A percentile compares a stretch with the other conserved stretches of the same genome.
Conservation (phyloP, 371 early-diverging fungal species). For the Circinella minor region DNA sequence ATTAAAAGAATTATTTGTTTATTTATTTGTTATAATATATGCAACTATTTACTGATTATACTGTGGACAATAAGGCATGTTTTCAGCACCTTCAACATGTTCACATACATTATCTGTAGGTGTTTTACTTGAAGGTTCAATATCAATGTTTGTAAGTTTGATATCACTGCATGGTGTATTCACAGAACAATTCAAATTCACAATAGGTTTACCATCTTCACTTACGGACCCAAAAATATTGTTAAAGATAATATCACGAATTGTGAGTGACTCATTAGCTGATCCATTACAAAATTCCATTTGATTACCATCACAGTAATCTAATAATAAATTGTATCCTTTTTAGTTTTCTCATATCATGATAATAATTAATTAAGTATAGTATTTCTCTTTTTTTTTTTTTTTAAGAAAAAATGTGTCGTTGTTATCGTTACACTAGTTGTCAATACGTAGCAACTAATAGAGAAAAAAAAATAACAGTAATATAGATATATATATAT, state of each 20-base stretch:
- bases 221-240: constrained; percentile 27
- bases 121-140: constrained; percentile 26
- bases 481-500: no score
- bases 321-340: background rate
- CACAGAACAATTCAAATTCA: constrained; percentile 36
- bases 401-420: background rate
- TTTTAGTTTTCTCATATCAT: no score
- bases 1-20: no score
- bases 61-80: constrained; percentile 37
- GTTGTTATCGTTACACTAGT: background rate
- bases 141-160: constrained; percentile 21
- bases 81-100: constrained; percentile 83
- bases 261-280: constrained; percentile 28
- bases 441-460: background rate
- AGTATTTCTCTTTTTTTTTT: no score
- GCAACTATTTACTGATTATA: background rate
- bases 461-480: no score
- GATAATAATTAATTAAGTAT: no score
- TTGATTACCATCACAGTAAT: constrained; percentile 39
- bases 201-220: constrained; percentile 19
- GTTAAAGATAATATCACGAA: constrained; percentile 29
- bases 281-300: constrained; percentile 28
- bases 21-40: no score
- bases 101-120: constrained; percentile 94
- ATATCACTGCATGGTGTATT: constrained; percentile 31